Conservation (phyloP, 805 yeast species). For the Metschnikowia gelsemii region DNA sequence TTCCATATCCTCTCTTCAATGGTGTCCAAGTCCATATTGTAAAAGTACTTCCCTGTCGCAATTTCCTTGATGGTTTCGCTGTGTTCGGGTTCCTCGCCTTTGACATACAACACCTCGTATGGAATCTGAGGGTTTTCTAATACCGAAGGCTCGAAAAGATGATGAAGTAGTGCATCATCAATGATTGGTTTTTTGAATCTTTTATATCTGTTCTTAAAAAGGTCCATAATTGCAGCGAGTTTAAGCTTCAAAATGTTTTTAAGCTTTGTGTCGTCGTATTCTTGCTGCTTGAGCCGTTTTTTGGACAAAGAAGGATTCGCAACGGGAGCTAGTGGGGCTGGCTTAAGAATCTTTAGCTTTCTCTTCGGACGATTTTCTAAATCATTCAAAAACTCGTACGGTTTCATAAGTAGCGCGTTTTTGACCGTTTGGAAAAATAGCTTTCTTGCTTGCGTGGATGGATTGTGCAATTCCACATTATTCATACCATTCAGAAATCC, state of each 20-base stretch:
- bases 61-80: constrained; percentile 81
- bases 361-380: constrained; percentile 54
- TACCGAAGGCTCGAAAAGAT: constrained; percentile 68
- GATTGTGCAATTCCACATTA: constrained; percentile 44
- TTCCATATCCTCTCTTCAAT: constrained; percentile 96
- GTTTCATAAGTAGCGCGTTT: constrained; percentile 61
- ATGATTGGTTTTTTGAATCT: constrained; percentile 87
- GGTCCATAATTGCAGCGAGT: constrained; percentile 83
- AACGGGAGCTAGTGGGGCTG: constrained; percentile 24
- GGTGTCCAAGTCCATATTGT: constrained; percentile 90
- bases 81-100: constrained; percentile 42
- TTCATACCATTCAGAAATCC: constrained; percentile 51
- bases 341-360: constrained; percentile 41
- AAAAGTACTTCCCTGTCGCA: constrained; percentile 66
- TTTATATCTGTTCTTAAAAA: constrained; percentile 82
- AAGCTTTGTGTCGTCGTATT: constrained; percentile 71
- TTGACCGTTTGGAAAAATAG: constrained; percentile 57
- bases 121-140: constrained; percentile 36
- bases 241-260: constrained; percentile 84
- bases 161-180: constrained; percentile 71
- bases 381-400: constrained; percentile 67
- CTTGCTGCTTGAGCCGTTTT: constrained; percentile 49
- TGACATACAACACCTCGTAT: constrained; percentile 44
- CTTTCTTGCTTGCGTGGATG: constrained; percentile 47
- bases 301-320: constrained; percentile 38